Evolutionary conservation across 2,329 filamentous ascomycete species (phyloP).

Genomic region (Seiridium cupressi): DNA sequence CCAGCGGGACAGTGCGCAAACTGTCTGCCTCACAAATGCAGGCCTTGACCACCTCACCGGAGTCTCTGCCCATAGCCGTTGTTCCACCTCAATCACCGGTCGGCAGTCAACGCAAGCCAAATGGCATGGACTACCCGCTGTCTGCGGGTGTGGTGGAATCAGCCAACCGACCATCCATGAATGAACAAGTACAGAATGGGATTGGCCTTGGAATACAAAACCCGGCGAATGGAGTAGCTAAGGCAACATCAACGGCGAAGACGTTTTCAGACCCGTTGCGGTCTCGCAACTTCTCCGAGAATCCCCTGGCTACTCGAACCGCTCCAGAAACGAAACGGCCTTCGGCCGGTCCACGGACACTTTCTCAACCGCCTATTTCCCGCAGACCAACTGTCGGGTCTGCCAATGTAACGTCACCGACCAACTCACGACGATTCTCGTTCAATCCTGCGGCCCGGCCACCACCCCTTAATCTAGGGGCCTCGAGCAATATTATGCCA

Average conservation of each 20-base stretch:
- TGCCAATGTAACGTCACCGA: constrained; percentile 26
- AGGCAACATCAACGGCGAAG: constrained; percentile 20
- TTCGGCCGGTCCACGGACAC: constrained; percentile 37
- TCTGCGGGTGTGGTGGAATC: constrained; percentile 36
- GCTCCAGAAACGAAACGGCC: constrained; percentile 31
- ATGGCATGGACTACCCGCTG: constrained; percentile 31
- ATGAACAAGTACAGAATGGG: constrained; percentile 27
- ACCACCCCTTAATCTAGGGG: constrained; percentile 42
- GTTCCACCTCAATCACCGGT: constrained; percentile 23
- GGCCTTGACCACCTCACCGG: constrained; percentile 53
- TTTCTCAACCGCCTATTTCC: constrained; percentile 52
- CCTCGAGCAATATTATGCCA: constrained; percentile 7
- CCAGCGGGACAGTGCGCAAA: constrained; percentile 45
- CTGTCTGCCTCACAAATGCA: constrained; percentile 59
- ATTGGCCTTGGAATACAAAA: constrained; percentile 16
- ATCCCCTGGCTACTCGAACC: constrained; percentile 13
- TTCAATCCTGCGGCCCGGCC: constrained; percentile 44
- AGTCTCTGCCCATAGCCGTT: constrained; percentile 55
- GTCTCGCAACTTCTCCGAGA: constrained; percentile 6
- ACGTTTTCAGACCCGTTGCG: not conserved
- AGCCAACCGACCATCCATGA: constrained; percentile 27
- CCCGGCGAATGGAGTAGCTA: constrained; percentile 24
- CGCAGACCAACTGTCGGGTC: constrained; percentile 30
- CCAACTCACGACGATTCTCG: constrained; percentile 46
- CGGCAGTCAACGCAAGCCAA: constrained; percentile 22